These are phyloP conservation scores for Lanmaoa rubissima DNA, from an alignment of 768 basidiomycete species.

Conservation along the genomic window DNA sequence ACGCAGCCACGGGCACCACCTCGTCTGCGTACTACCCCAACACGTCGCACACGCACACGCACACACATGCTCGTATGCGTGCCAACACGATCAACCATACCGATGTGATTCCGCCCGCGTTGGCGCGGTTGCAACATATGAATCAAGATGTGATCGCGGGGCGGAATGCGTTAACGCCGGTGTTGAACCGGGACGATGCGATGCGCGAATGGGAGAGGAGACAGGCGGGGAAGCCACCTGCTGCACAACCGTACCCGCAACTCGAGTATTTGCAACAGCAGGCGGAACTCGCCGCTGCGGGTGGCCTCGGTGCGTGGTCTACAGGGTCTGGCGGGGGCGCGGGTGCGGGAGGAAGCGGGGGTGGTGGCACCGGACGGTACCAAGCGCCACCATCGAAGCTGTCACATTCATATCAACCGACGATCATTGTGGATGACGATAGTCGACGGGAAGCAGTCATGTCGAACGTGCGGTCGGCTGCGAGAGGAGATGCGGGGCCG, in stretches of 20 bases:
- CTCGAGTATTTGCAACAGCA: slow-evolving; percentile 92
- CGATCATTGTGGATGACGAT: slow-evolving; percentile 64
- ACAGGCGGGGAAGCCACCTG: slow-evolving; percentile 67
- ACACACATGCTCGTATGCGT: slow-evolving; percentile 58
- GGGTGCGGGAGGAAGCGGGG: slow-evolving; percentile 32
- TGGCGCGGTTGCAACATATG: slow-evolving; percentile 88
- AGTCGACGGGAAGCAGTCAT: slow-evolving; percentile 77
- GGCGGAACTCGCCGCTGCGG: slow-evolving; percentile 72
- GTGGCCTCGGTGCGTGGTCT: slow-evolving; percentile 59
- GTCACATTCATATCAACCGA: slow-evolving; percentile 45
- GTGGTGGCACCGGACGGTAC: slow-evolving; percentile 41
- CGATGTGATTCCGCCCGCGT: slow-evolving; percentile 90
- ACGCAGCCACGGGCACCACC: slow-evolving; percentile 37
- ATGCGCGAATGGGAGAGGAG: slow-evolving; percentile 95
- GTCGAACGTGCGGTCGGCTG: slow-evolving; percentile 71
- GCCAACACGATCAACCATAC: slow-evolving; percentile 90
- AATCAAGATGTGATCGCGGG: slow-evolving; percentile 71
- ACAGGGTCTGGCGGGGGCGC: slow-evolving; percentile 25
- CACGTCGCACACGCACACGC: slow-evolving; percentile 23
- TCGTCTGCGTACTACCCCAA: slow-evolving; percentile 66
- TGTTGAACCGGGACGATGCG: slow-evolving; percentile 91
- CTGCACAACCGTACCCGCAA: slow-evolving; percentile 83
- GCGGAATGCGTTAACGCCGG: slow-evolving; percentile 86
- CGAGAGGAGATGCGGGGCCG: slow-evolving; percentile 45
- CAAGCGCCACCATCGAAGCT: slow-evolving; percentile 35